A percentile compares a stretch with the other conserved stretches of the same genome.
These are phyloP conservation scores for Oryza meyeriana DNA, from an alignment of 176 grass and related monocot species.

Conservation along the genomic window DNA sequence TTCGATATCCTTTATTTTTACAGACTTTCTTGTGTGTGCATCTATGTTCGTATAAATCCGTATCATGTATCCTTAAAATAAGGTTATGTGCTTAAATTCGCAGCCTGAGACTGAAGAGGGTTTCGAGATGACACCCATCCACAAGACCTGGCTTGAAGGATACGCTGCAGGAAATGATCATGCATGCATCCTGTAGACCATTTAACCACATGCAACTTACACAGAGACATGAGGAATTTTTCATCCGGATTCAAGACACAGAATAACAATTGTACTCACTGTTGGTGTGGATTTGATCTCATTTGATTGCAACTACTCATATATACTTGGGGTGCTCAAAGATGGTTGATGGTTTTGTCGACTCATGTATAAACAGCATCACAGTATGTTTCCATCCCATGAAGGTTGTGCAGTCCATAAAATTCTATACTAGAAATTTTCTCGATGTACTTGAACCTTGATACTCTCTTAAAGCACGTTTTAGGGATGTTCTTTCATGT, in stretches of 20 bases:
- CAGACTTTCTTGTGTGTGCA: conserved; percentile 8
- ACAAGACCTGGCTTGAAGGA: conserved; percentile 78
- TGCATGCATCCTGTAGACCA: conserved; percentile 27
- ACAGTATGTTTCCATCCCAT: neutral
- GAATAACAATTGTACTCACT: neutral
- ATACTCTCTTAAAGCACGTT: neutral
- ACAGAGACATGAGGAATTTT: neutral
- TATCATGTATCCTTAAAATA: neutral
- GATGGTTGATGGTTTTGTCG: neutral
- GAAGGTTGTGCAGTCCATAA: neutral
- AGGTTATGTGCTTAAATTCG: conserved; percentile 6
- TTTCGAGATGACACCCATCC: conserved; percentile 48
- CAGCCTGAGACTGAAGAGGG: conserved; percentile 48
- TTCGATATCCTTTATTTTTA: neutral
- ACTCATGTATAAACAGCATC: neutral
- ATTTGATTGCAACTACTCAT: neutral
- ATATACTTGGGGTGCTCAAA: neutral
- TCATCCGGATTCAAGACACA: neutral
- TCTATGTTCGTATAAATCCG: neutral
- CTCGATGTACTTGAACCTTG: neutral
- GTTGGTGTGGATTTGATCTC: neutral
- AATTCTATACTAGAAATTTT: neutral
- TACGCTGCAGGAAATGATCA: conserved; percentile 31
- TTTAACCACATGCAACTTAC: conserved; percentile 13
- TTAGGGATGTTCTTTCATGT: neutral